Evolutionary conservation across 2,329 filamentous ascomycete species (phyloP), one percentile per base, ranked within the genome.

Genomic region (Fusarium ambrosium): DNA sequence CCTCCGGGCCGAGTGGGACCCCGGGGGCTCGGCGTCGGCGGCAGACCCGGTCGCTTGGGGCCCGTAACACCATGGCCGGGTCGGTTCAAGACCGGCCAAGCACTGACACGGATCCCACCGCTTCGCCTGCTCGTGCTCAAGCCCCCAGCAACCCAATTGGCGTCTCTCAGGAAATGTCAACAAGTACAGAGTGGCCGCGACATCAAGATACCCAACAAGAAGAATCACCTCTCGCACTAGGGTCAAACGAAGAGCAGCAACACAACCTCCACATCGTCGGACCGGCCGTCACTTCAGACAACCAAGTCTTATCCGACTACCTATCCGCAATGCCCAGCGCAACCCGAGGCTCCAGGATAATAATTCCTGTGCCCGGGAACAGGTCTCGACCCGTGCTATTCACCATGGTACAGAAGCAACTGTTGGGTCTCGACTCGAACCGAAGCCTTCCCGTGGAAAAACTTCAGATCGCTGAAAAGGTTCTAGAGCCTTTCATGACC

Each of bases 221-320:
- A 3, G 78, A 81, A 22, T 70, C 80, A 5, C 78, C 81, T 6
- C 66, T 84, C 56, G 71, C 79, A 4, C 62, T 81, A 11, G 76
- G 75, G 8, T 79, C 82, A 24, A 79, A 79, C 48, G 84, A 83
- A 68, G 84, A 83, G 62, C 81, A 82, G 64, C 81, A 85, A 29
- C 79, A 80, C 11, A 86, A 85, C 70, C 83, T 86, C 4, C 87
- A 90, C 73, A 90, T 92, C 68, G 86, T 92, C 62, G 89, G 90
- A 0, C 90, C 90, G 0, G 88, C 89, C 7, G 86, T 89, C 7
- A 89, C 89, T 6, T 88, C 88, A 59, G 90, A 92, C 81, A 89
- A 88, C 1, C 89, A 91, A 63, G 85, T 92, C 13, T 84, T 92
- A 55, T 87, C 90, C n/a, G 87, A 89, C 62, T 90, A 90, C 66